Conservation (phyloP, 2,329 filamentous ascomycete species). For the Dactylellina cionopaga region DNA sequence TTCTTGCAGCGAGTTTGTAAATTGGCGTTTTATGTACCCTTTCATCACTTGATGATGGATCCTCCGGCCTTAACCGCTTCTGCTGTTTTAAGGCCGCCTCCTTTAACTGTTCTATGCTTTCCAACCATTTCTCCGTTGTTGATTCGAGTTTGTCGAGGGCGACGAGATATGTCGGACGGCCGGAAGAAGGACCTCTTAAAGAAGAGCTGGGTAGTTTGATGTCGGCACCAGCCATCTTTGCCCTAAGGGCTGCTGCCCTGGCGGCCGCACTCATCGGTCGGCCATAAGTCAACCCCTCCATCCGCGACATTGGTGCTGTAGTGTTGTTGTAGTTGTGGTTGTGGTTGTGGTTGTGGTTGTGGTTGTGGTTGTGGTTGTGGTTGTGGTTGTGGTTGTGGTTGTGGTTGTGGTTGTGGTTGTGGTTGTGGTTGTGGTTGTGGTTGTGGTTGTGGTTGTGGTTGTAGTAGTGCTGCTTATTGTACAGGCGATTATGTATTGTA, state of each 20-base stretch:
- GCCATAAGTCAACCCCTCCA: conserved; percentile 25
- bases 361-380: background rate
- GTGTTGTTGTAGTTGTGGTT: background rate
- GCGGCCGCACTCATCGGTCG: conserved; percentile 46
- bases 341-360: background rate
- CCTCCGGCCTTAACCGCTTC: conserved; percentile 17
- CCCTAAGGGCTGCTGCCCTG: conserved; percentile 37
- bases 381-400: too few relatives aligned
- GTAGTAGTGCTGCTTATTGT: too few relatives aligned
- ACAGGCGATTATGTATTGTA: too few relatives aligned
- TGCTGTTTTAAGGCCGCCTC: conserved; percentile 38
- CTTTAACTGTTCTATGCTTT: conserved; percentile 39
- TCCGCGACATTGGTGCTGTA: conserved; percentile 13
- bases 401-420: too few relatives aligned
- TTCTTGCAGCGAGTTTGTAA: conserved; percentile 50
- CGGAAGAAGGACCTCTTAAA: background rate
- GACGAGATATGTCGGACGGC: conserved; percentile 23
- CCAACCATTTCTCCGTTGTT: conserved; percentile 39
- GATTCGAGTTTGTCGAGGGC: conserved; percentile 47
- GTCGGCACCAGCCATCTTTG: conserved; percentile 40
- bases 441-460: too few relatives aligned
- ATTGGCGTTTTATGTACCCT: conserved; percentile 53
- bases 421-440: too few relatives aligned
- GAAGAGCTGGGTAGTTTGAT: conserved; percentile 27
- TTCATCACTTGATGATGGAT: conserved; percentile 46